Conservation (phyloP, 495 filamentous ascomycete species). For the Daldinia decipiens region DNA sequence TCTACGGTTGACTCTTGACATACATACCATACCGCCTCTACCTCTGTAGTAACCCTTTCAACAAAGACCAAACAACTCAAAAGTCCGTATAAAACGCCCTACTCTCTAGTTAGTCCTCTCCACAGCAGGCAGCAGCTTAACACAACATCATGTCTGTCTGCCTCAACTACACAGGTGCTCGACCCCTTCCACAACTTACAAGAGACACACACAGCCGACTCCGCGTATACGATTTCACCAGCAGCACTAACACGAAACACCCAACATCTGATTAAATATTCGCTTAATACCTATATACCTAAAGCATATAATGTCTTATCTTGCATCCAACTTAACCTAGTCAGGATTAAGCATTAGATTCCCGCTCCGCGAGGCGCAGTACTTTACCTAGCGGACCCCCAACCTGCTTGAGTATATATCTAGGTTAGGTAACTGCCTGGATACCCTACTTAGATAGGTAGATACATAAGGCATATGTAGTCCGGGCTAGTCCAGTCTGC, state of each 20-base stretch:
- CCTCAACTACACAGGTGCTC: no score
- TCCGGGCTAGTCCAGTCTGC: neutral
- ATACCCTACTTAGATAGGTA: neutral
- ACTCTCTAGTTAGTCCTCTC: no score
- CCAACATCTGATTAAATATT: neutral
- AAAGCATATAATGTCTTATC: neutral
- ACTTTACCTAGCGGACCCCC: neutral
- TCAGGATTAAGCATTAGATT: slow-evolving; percentile 4
- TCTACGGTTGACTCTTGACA: no score
- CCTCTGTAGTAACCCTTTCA: no score
- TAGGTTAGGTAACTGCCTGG: neutral
- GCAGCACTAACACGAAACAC: slow-evolving; percentile 3
- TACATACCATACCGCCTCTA: no score
- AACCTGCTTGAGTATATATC: neutral
- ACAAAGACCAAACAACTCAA: no score
- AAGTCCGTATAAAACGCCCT: no score
- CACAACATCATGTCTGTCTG: no score
- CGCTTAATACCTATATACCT: neutral
- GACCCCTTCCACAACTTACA: neutral
- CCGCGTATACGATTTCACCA: neutral
- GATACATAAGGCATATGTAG: no score
- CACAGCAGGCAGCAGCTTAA: no score
- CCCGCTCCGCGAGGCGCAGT: neutral
- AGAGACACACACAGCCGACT: neutral
- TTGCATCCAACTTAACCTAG: neutral